phyloP scores from a whole-genome alignment of 441 rosid species.

The Pelargonium citronellum region DNA sequence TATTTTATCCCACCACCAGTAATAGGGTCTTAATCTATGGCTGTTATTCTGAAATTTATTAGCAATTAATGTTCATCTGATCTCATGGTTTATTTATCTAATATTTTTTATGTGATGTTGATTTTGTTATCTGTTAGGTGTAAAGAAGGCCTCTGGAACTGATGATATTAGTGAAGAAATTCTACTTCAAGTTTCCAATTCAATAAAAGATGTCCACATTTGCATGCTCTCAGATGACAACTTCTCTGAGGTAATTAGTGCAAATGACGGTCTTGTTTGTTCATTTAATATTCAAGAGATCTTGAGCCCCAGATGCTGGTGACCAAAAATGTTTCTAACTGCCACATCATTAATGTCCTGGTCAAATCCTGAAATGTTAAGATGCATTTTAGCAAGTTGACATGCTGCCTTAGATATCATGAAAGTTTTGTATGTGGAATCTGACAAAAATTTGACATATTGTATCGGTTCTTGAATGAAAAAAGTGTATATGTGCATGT shows the following conservation, averaged over 20 bases:
- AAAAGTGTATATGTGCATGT: too few species aligned
- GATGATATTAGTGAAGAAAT: conserved; percentile 28
- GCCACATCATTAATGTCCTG: not conserved
- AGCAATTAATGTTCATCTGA: not conserved
- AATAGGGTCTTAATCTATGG: not conserved
- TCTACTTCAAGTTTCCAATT: conserved; percentile 49
- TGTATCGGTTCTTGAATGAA: not conserved
- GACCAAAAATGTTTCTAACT: conserved; percentile 1
- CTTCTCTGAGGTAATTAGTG: conserved; percentile 49
- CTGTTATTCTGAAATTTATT: not conserved
- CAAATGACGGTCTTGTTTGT: not conserved
- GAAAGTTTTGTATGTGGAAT: not conserved
- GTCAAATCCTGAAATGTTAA: not conserved
- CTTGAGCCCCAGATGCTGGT: not conserved
- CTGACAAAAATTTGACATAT: not conserved
- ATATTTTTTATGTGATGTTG: conserved; percentile 7
- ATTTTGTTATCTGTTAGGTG: conserved; percentile 34
- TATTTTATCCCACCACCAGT: not conserved
- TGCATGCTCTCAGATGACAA: conserved; percentile 55
- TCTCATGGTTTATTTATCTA: conserved; percentile 11
- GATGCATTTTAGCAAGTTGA: not conserved
- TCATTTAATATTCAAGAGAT: not conserved
- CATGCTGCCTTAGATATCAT: not conserved
- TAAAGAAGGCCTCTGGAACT: conserved; percentile 37
- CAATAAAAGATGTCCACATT: conserved; percentile 39